Evolutionary conservation across 495 filamentous ascomycete genomes (phyloP), one percentile per base, ranked within the genome.

Genomic region (Gamarada debralockiae): DNA sequence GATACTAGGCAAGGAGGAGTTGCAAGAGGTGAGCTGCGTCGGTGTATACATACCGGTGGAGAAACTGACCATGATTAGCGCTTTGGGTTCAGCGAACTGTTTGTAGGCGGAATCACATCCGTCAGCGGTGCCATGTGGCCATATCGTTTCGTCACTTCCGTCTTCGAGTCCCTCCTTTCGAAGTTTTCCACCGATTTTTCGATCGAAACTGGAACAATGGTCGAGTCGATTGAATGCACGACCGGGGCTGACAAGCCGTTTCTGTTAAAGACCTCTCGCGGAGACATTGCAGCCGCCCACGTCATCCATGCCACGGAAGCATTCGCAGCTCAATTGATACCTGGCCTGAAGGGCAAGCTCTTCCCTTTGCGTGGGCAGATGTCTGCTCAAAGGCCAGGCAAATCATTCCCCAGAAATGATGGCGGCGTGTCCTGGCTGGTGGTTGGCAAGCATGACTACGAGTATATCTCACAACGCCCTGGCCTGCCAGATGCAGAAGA

Each of bases 241-340:
- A 3, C 6, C 13, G 37, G 24, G 3, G 3, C 4, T 14, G 14
- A 10, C 29, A 25, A 29, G 21, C 27, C 42, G 13, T 47, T 15
- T 14, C 5, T 15, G 7, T 20, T 49, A 9, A 27, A 56, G 46
- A 76, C 73, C 0, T 34, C 63, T 1, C 65, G 66, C 4, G 72
- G 73, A 10, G 34, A 36, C 6, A 70, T 76, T 41, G 49, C 45
- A 10, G 67, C 74, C 14, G 58, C 51, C 14, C 65, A 76, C 43
- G 50, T 79, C 22, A 52, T 81, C 9, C 74, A 79, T 57, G 71
- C 73, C 17, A 78, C 75, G 27, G 75, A 79, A 43, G 76, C 63
- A 31, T 68, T 68, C 53, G 62, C 73, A 5, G 56, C 70, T 0
- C 67, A 75, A 37, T 67, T 77, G 12, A 59, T 78, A 20, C 71